Percentiles rank a stretch among this genome's conserved stretches.
phyloP scores from a whole-genome alignment of 169 alveolate species.

The Eimeria tenella region DNA sequence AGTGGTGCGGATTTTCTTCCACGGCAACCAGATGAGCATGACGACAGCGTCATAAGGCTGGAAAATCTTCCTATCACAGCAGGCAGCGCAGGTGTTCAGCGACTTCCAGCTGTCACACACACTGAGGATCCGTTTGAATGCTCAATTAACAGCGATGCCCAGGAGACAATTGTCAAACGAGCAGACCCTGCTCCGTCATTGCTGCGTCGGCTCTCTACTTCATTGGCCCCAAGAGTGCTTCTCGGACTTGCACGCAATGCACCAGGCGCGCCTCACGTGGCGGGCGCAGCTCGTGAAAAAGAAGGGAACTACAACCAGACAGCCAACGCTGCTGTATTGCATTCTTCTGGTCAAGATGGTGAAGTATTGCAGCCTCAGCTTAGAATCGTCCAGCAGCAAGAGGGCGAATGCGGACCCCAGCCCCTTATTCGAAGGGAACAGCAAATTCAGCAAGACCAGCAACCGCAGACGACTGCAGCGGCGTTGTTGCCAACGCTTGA shows the following conservation, averaged over 20 bases:
- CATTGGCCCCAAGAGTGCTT: slow-evolving; percentile 32
- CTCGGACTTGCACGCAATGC: slow-evolving; percentile 50
- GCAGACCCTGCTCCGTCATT: slow-evolving; percentile 24
- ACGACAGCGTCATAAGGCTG: not conserved
- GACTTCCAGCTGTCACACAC: not conserved
- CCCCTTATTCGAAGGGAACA: not conserved
- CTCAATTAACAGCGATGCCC: not conserved
- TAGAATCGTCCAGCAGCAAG: slow-evolving; percentile 3
- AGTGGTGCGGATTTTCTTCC: not conserved
- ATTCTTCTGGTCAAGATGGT: not conserved
- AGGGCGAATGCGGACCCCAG: not conserved
- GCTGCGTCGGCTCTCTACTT: slow-evolving; percentile 69
- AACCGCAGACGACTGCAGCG: slow-evolving; percentile 39
- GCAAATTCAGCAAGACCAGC: slow-evolving; percentile 35
- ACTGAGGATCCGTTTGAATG: not conserved
- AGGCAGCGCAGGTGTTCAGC: slow-evolving; percentile 19
- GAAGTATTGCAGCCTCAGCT: slow-evolving; percentile 24
- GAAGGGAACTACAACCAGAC: not conserved
- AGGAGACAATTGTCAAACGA: not conserved
- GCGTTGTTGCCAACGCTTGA: slow-evolving; percentile 72
- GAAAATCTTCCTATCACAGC: not conserved
- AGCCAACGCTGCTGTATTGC: slow-evolving; percentile 13
- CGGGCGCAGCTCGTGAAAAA: not conserved
- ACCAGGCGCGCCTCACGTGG: not conserved
- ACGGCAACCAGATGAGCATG: slow-evolving; percentile 8